Percentiles rank a stretch among this genome's conserved stretches.
Conservation (phyloP, 352 stramenopile species). For the Stephanocyclus meneghinianus region DNA sequence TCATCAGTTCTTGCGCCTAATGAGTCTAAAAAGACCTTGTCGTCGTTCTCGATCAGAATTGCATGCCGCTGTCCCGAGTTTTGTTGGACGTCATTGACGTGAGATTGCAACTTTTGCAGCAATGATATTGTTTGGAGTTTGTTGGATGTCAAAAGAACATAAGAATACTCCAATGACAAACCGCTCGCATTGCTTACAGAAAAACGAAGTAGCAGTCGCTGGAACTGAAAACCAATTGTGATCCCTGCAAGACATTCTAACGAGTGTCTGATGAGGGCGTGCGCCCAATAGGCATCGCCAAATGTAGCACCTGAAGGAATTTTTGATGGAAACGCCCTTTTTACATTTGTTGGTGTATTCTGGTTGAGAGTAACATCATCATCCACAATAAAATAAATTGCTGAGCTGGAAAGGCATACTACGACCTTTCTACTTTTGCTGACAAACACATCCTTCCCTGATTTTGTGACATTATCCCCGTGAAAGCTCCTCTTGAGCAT, state of each 20-base stretch:
- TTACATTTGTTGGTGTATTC: slow-evolving; percentile 26
- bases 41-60: slow-evolving; percentile 74
- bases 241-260: slow-evolving; percentile 62
- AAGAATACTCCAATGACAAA: slow-evolving; percentile 64
- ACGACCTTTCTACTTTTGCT: slow-evolving; percentile 67
- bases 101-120: slow-evolving; percentile 67
- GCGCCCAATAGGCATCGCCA: slow-evolving; percentile 66
- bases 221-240: slow-evolving; percentile 82
- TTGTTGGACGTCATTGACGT: slow-evolving; percentile 41
- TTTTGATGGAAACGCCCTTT: slow-evolving; percentile 69
- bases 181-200: slow-evolving; percentile 31
- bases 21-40: slow-evolving; percentile 69
- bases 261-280: slow-evolving; percentile 66
- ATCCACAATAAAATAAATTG: slow-evolving; percentile 76
- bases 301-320: slow-evolving; percentile 62
- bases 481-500: slow-evolving; percentile 63
- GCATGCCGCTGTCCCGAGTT: slow-evolving; percentile 18
- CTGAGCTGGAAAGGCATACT: slow-evolving; percentile 62
- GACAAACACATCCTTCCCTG: slow-evolving; percentile 48
- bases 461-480: slow-evolving; percentile 51
- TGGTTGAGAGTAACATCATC: slow-evolving; percentile 46
- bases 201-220: slow-evolving; percentile 73
- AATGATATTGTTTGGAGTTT: slow-evolving; percentile 67
- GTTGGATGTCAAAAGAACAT: slow-evolving; percentile 71
- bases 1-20: slow-evolving; percentile 46